Percentiles rank a stretch among this genome's conserved stretches.
Evolutionary conservation across 176 grass and related monocot genomes (phyloP).

Genomic region (Triticum timopheevii): DNA sequence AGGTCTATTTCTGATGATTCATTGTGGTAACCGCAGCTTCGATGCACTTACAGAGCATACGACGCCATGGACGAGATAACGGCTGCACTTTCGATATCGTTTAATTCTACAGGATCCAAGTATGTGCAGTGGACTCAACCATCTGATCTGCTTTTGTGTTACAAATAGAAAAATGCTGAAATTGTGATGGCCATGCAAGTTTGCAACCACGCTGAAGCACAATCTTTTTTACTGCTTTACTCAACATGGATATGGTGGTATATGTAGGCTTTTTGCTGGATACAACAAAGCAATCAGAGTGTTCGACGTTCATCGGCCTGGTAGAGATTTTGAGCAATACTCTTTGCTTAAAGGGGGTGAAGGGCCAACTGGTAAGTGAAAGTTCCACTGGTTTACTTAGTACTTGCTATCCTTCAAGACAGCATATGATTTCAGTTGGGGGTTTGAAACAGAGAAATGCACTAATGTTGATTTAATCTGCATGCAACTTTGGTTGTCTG

Average conservation of each 20-base stretch:
- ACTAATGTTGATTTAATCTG: neutral
- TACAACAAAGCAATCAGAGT: slow-evolving; percentile 91
- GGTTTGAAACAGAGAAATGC: neutral
- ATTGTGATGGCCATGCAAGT: neutral
- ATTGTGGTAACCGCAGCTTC: slow-evolving; percentile 50
- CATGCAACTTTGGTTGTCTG: neutral
- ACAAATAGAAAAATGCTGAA: neutral
- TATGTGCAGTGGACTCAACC: slow-evolving; percentile 28
- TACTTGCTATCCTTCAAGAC: neutral
- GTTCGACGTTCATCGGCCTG: slow-evolving; percentile 94
- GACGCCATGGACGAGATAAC: slow-evolving; percentile 97
- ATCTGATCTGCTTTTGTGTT: slow-evolving; percentile 8
- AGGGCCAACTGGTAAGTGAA: slow-evolving; percentile 63
- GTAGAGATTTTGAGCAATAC: slow-evolving; percentile 85
- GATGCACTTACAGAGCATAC: slow-evolving; percentile 91
- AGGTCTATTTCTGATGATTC: slow-evolving; percentile 24
- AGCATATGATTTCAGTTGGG: neutral
- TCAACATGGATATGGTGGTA: slow-evolving; percentile 29
- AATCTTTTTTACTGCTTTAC: slow-evolving; percentile 19
- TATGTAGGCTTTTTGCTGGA: slow-evolving; percentile 90
- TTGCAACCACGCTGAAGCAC: neutral
- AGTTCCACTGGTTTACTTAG: slow-evolving; percentile 11
- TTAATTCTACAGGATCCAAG: slow-evolving; percentile 88
- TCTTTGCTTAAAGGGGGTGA: slow-evolving; percentile 71
- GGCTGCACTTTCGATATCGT: slow-evolving; percentile 84